Evolutionary conservation across 2,329 filamentous ascomycete genomes (phyloP), one percentile per base, ranked within the genome.

Genomic region (Aspergillus hiratsukae): DNA sequence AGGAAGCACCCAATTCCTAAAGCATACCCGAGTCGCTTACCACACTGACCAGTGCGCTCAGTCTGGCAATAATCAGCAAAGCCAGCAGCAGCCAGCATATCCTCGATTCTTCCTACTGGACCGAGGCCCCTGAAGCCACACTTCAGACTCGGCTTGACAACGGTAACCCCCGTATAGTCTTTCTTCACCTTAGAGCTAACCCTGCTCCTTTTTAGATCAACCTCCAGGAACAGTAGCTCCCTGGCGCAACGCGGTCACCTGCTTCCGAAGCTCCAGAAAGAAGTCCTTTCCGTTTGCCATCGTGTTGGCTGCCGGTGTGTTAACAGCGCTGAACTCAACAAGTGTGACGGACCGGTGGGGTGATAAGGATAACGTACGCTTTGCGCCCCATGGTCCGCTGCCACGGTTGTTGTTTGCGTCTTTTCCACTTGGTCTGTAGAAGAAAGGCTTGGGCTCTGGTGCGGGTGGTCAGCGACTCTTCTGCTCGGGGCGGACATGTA

Each of bases 241-340:
- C 57, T 76, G 71, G 43, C 73, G 76, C 43, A 78, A 63, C 10
- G 70, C 62, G 1, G 75, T 68, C 11, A 80, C 66, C 59, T 80
- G 78, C 62, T 78, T 79, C 43, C 77, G 75, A 29, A 80, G 71
- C 58, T 80, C 78, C 50, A 78, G 66, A 64, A 78, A 79, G 66
- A 80, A 80, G 58, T 79, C 78, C 64, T 76, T 79, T 8, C 76
- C 76, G 57, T 74, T 79, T 3, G 72, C 73, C 78, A 79, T 79
- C 2, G 70, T 70, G 56, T 78, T 78, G 37, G 76, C 78, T 80
- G 57, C 23, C 48, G 5, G 45, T 52, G 29, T 50, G 51, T 65
- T 51, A 63, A 54, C 23, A 25, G 45, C 17, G 40, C 11, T 52
- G 19, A 48, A 25, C 41, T 27, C 19, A 45, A 52, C 29, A n/a